These are phyloP conservation scores for Neofusicoccum cordaticola DNA, from an alignment of 2,329 filamentous ascomycete species.

Conservation along the genomic window DNA sequence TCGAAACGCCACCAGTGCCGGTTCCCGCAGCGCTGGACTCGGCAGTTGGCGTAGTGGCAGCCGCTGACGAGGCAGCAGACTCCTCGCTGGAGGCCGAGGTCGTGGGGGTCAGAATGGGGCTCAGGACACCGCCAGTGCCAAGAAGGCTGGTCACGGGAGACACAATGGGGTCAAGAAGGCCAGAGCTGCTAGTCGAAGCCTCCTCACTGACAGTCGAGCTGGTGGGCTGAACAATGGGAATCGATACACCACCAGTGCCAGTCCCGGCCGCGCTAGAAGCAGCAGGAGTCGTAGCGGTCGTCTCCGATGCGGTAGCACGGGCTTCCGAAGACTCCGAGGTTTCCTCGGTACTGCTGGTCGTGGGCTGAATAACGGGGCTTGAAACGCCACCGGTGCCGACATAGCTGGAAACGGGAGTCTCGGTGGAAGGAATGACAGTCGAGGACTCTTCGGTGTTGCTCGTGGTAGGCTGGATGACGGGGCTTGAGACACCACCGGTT, in stretches of 20 bases:
- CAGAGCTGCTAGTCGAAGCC: neutral
- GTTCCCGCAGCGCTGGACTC: conserved; percentile 6
- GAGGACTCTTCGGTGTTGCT: neutral
- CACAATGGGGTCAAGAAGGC: neutral
- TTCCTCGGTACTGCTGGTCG: neutral
- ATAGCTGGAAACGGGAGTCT: neutral
- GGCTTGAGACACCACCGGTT: conserved; percentile 16
- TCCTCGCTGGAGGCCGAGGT: neutral
- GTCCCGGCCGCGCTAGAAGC: conserved; percentile 3
- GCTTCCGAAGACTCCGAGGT: neutral
- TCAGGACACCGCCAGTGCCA: neutral
- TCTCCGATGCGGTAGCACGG: neutral
- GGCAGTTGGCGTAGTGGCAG: neutral
- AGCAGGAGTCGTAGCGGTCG: neutral
- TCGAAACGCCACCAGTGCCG: conserved; percentile 14
- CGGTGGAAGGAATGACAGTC: neutral
- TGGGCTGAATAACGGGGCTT: conserved; percentile 8
- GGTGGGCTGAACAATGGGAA: conserved; percentile 15
- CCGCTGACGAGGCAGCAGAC: neutral
- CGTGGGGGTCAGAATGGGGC: neutral
- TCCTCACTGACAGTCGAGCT: neutral
- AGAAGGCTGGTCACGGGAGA: conserved; percentile 5
- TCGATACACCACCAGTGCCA: conserved; percentile 14
- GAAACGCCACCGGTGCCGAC: conserved; percentile 14
- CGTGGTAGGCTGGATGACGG: conserved; percentile 13